Percentiles rank a stretch among this genome's conserved stretches.
Evolutionary conservation across 768 basidiomycete species (phyloP).

Genomic region (Kwoniella heveanensis): DNA sequence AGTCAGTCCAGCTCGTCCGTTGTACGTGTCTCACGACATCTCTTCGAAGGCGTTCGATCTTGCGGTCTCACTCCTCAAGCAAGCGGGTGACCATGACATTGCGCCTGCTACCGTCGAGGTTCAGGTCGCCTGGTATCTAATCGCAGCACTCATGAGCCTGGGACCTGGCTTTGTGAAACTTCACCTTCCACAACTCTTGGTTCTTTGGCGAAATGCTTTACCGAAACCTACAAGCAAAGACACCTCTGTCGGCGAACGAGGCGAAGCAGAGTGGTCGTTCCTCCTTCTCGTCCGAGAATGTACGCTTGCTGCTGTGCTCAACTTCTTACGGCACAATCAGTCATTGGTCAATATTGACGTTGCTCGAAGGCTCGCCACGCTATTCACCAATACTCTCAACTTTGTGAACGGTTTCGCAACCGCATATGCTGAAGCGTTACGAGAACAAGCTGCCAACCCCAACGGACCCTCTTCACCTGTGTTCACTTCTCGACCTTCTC

Average conservation of each 20-base stretch:
- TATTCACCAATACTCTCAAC: slow-evolving; percentile 84
- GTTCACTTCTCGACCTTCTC: slow-evolving; percentile 58
- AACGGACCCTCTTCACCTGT: slow-evolving; percentile 30
- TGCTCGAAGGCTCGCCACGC: slow-evolving; percentile 78
- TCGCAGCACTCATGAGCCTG: slow-evolving; percentile 85
- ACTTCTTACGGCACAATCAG: slow-evolving; percentile 78
- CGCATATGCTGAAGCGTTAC: slow-evolving; percentile 68
- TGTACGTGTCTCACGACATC: slow-evolving; percentile 94
- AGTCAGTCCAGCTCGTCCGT: slow-evolving; percentile 78
- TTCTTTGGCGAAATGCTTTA: slow-evolving; percentile 94
- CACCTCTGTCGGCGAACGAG: slow-evolving; percentile 65
- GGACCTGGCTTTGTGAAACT: slow-evolving; percentile 91
- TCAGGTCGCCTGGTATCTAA: slow-evolving; percentile 90
- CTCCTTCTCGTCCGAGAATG: slow-evolving; percentile 86
- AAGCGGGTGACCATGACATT: slow-evolving; percentile 86
- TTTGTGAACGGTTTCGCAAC: slow-evolving; percentile 83
- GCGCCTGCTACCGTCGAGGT: slow-evolving; percentile 78
- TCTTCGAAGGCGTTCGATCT: slow-evolving; percentile 85
- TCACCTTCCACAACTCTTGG: slow-evolving; percentile 88
- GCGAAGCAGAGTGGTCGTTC: slow-evolving; percentile 82
- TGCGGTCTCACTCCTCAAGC: slow-evolving; percentile 84
- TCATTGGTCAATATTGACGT: slow-evolving; percentile 85
- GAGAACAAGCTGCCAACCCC: slow-evolving; percentile 56
- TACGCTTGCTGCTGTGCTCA: slow-evolving; percentile 82
- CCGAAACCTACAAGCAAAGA: slow-evolving; percentile 95